Conservation (phyloP, 225 moss, liverwort and hornwort species). For the Sphagnum tenellum region DNA sequence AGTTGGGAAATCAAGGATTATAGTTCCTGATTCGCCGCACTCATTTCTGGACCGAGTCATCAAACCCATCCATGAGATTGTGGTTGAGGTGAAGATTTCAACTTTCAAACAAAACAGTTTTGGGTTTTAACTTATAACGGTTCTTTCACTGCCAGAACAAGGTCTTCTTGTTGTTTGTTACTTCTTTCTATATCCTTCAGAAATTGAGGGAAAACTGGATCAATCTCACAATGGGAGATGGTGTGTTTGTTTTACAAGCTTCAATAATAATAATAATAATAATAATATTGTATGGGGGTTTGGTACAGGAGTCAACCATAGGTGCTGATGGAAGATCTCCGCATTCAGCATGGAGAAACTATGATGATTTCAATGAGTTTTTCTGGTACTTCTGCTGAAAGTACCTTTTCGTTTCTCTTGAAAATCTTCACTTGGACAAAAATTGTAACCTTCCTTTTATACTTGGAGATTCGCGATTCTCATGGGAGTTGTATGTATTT, state of each 20-base stretch:
- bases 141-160: too few species aligned
- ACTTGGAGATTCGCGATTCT: background rate
- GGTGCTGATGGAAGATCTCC: slow-evolving; percentile 63
- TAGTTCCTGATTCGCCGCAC: slow-evolving; percentile 26
- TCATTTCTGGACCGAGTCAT: slow-evolving; percentile 74
- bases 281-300: background rate
- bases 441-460: too few species aligned
- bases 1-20: slow-evolving; percentile 52
- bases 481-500: background rate
- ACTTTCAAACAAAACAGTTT: background rate
- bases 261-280: too few species aligned
- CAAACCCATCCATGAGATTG: slow-evolving; percentile 55
- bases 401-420: too few species aligned
- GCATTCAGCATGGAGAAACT: slow-evolving; percentile 94
- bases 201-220: too few species aligned
- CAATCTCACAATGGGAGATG: too few species aligned
- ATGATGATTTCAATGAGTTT: slow-evolving; percentile 97
- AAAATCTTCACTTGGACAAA: too few species aligned
- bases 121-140: too few species aligned
- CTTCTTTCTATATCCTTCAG: too few species aligned
- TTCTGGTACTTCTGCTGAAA: slow-evolving; percentile 51
- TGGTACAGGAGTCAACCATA: slow-evolving; percentile 60
- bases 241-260: too few species aligned
- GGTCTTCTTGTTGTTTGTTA: too few species aligned
- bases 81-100: slow-evolving; percentile 56